Percentiles rank a stretch among this genome's conserved stretches.
Evolutionary conservation across 140 eudicot species (phyloP).

Genomic region (Senecio squalidus): DNA sequence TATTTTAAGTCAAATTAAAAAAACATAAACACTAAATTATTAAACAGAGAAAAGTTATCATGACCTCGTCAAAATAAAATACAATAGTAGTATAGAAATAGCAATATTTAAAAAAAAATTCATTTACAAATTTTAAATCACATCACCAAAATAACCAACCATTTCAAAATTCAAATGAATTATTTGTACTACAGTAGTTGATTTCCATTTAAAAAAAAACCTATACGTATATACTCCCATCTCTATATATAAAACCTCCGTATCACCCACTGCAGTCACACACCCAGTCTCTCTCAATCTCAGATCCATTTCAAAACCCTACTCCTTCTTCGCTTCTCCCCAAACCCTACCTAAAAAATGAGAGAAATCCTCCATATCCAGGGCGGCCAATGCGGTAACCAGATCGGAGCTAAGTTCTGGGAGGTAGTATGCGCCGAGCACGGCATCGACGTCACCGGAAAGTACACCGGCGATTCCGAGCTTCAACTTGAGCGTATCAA

Average conservation of each 20-base stretch:
- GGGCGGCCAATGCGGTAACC: constrained; percentile 22
- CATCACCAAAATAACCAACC: neutral
- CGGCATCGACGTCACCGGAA: constrained; percentile 23
- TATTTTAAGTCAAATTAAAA: too few relatives aligned
- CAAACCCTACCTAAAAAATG: neutral
- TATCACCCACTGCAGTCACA: neutral
- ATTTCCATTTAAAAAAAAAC: neutral
- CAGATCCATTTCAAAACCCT: constrained; percentile 11
- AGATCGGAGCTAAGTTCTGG: constrained; percentile 23
- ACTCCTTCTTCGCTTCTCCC: neutral
- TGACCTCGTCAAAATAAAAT: too few relatives aligned
- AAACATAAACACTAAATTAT: too few relatives aligned
- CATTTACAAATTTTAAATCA: neutral
- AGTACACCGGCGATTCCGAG: constrained; percentile 16
- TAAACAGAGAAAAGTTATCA: too few relatives aligned
- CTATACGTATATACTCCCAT: neutral
- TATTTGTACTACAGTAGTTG: neutral
- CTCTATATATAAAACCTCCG: neutral
- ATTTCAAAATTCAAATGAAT: neutral
- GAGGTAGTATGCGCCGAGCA: constrained; percentile 20
- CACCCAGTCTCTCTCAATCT: neutral
- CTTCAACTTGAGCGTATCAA: constrained; percentile 21
- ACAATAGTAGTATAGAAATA: neutral
- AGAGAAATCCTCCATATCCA: constrained; percentile 19
- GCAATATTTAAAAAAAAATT: too few relatives aligned